Conservation (phyloP, 1,284 basidiomycete species). For the Microbotryum scabiosae region DNA sequence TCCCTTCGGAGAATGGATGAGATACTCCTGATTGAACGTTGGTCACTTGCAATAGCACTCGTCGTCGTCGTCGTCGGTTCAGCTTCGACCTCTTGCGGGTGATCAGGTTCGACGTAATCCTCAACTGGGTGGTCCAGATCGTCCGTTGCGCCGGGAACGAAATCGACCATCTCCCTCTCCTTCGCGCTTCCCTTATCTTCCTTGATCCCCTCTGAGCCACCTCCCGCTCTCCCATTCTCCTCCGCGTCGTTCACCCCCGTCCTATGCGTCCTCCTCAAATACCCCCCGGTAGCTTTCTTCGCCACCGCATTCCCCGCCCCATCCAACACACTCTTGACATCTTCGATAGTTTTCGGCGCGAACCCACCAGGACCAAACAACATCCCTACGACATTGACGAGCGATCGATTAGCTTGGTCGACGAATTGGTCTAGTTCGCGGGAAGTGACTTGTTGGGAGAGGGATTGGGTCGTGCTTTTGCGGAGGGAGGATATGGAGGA, state of each 20-base stretch:
- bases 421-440: conserved; percentile 31
- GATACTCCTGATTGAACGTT: conserved; percentile 11
- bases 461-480: neutral
- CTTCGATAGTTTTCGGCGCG: conserved; percentile 33
- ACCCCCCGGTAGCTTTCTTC: conserved; percentile 9
- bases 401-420: conserved; percentile 26
- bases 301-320: conserved; percentile 14
- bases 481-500: conserved; percentile 5
- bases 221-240: neutral
- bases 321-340: conserved; percentile 31
- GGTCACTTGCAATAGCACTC: conserved; percentile 1
- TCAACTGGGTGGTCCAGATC: neutral
- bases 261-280: conserved; percentile 9
- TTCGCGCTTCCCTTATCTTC: neutral
- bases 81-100: neutral
- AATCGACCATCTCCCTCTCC: conserved; percentile 25
- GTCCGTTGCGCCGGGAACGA: neutral
- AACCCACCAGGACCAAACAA: conserved; percentile 27
- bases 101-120: neutral
- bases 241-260: neutral
- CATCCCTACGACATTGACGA: conserved; percentile 27
- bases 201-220: neutral
- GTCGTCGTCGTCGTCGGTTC: conserved; percentile 15
- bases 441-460: conserved; percentile 3
- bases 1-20: conserved; percentile 22